These are phyloP conservation scores for Pseudoneurospora amorphoporcata DNA, from an alignment of 495 filamentous ascomycete genomes.

Conservation along the genomic window DNA sequence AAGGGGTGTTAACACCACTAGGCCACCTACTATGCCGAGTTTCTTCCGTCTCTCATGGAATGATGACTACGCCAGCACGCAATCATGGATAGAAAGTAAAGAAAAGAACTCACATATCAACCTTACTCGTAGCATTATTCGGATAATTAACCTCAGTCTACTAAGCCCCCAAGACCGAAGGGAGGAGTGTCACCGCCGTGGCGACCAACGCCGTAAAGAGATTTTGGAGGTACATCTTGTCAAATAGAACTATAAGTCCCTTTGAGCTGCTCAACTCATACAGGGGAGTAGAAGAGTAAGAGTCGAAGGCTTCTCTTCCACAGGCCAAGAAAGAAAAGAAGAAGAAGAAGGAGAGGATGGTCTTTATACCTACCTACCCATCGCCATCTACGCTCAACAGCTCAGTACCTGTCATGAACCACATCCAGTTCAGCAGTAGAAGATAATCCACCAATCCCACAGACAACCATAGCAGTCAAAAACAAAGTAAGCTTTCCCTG, in stretches of 20 bases:
- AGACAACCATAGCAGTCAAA: not conserved
- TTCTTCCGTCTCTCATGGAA: too few relatives aligned
- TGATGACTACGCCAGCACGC: too few relatives aligned
- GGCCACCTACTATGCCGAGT: too few relatives aligned
- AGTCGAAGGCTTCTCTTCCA: not conserved
- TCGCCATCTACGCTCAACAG: not conserved
- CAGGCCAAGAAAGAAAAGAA: not conserved
- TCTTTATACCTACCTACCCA: not conserved
- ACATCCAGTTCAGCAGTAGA: not conserved
- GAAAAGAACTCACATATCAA: conserved; percentile 21
- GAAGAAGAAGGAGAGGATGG: not conserved
- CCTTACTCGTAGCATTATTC: conserved; percentile 30
- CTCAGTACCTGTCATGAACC: not conserved
- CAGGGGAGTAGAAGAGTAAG: not conserved
- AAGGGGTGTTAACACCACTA: too few relatives aligned
- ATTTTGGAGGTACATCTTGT: not conserved
- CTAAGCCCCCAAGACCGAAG: conserved; percentile 10
- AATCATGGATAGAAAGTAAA: not conserved
- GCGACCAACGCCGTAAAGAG: not conserved
- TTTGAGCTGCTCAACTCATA: not conserved
- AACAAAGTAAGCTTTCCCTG: not conserved
- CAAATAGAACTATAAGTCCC: not conserved
- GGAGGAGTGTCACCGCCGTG: not conserved
- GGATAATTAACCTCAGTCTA: conserved; percentile 30
- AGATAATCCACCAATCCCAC: not conserved